Conservation (phyloP, 129 eudicot genomes). For the Flaveria brownii region DNA sequence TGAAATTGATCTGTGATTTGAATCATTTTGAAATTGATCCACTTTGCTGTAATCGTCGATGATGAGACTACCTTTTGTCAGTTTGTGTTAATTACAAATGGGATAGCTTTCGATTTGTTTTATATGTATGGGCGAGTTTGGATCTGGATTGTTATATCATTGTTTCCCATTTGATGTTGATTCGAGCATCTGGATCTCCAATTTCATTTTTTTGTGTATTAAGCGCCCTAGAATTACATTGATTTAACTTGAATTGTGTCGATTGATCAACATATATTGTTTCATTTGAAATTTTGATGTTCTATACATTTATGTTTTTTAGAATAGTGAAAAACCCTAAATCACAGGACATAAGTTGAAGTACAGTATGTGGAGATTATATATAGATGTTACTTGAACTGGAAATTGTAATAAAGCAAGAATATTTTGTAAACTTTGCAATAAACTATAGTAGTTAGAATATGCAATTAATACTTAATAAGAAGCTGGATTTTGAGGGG, state of each 20-base stretch:
- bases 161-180: background rate
- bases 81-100: background rate
- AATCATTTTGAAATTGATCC: background rate
- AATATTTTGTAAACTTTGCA: background rate
- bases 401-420: background rate
- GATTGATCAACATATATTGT: background rate
- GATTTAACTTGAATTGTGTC: background rate
- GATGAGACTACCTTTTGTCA: background rate
- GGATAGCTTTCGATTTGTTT: background rate
- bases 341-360: background rate
- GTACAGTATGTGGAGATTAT: background rate
- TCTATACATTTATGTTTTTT: background rate
- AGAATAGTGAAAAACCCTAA: background rate
- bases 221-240: background rate
- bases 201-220: background rate
- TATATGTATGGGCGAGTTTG: slow-evolving; percentile 15
- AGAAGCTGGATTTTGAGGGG: background rate
- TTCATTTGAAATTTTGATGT: background rate
- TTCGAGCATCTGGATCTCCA: slow-evolving; percentile 16
- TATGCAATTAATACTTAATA: too few species aligned
- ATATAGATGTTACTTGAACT: too few species aligned
- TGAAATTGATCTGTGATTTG: background rate
- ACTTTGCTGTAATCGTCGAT: background rate
- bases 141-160: slow-evolving; percentile 7
- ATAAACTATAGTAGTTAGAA: background rate